Conservation (phyloP, 257 asterid species). For the Striga asiatica region DNA sequence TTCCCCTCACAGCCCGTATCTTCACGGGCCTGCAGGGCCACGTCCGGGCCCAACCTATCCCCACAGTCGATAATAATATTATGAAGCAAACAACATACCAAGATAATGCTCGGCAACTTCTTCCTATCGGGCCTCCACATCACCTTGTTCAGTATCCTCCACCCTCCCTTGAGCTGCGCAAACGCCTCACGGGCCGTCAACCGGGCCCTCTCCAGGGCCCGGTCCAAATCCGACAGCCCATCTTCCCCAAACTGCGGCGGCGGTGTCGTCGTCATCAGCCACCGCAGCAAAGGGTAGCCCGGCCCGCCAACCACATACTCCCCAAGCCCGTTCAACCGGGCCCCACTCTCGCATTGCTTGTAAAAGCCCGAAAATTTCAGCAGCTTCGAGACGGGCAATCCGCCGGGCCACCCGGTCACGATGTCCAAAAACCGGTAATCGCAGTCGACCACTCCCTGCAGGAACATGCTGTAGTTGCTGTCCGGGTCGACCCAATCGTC, state of each 20-base stretch:
- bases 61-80: slow-evolving; percentile 66
- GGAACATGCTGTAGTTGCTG: slow-evolving; percentile 81
- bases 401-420: slow-evolving; percentile 97
- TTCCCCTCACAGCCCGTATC: background rate
- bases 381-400: slow-evolving; percentile 70
- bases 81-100: slow-evolving; percentile 88
- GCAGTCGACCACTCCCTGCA: slow-evolving; percentile 75
- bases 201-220: slow-evolving; percentile 41
- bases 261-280: slow-evolving; percentile 97
- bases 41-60: background rate
- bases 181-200: slow-evolving; percentile 54
- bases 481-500: slow-evolving; percentile 94
- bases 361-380: slow-evolving; percentile 65
- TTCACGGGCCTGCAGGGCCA: background rate
- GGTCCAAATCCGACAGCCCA: slow-evolving; percentile 37
- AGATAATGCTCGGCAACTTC: slow-evolving; percentile 79
- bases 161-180: slow-evolving; percentile 69
- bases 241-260: slow-evolving; percentile 43
- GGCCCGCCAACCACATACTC: slow-evolving; percentile 74
- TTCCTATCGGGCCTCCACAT: slow-evolving; percentile 95
- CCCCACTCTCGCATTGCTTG: slow-evolving; percentile 65
- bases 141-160: slow-evolving; percentile 95
- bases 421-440: slow-evolving; percentile 67
- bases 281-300: slow-evolving; percentile 80
- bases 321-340: slow-evolving; percentile 54